Evolutionary conservation across 2,329 filamentous ascomycete genomes (phyloP).

Genomic region (Cadophora malorum): DNA sequence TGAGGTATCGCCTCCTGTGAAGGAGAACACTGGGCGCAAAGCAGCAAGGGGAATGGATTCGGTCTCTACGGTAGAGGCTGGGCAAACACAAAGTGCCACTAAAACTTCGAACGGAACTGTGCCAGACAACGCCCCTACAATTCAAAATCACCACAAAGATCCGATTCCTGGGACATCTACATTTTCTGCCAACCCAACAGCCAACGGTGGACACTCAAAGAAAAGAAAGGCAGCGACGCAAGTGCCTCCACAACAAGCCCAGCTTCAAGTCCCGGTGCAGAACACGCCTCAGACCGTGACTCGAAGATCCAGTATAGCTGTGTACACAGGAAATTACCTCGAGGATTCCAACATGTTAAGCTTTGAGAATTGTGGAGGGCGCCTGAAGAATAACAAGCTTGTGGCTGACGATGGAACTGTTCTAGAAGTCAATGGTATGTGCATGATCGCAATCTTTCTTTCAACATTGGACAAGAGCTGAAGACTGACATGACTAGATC

Average conservation of each 20-base stretch:
- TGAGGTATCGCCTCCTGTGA: slow-evolving; percentile 67
- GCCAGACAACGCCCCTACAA: slow-evolving; percentile 38
- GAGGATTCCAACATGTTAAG: slow-evolving; percentile 85
- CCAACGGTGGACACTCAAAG: slow-evolving; percentile 59
- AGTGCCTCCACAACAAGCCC: slow-evolving; percentile 32
- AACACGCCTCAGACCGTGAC: slow-evolving; percentile 28
- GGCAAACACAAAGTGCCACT: slow-evolving; percentile 33
- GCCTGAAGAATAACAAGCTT: slow-evolving; percentile 77
- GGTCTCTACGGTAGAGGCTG: slow-evolving; percentile 29
- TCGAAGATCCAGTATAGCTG: slow-evolving; percentile 34
- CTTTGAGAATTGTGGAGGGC: slow-evolving; percentile 75
- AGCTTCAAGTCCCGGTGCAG: slow-evolving; percentile 26
- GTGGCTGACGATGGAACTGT: slow-evolving; percentile 90
- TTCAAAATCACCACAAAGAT: slow-evolving; percentile 49
- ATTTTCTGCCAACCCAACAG: slow-evolving; percentile 56
- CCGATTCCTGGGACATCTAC: slow-evolving; percentile 63
- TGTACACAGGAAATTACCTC: slow-evolving; percentile 30
- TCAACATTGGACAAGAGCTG: neutral
- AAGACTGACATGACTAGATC: slow-evolving; percentile 56
- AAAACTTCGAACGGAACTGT: slow-evolving; percentile 49
- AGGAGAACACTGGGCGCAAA: slow-evolving; percentile 62
- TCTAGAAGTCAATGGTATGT: slow-evolving; percentile 83
- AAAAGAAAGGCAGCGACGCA: slow-evolving; percentile 78
- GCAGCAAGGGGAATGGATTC: slow-evolving; percentile 51
- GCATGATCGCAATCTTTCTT: slow-evolving; percentile 2